These are phyloP conservation scores for Pulveroboletus frians DNA, from an alignment of 768 basidiomycete genomes.

Conservation along the genomic window DNA sequence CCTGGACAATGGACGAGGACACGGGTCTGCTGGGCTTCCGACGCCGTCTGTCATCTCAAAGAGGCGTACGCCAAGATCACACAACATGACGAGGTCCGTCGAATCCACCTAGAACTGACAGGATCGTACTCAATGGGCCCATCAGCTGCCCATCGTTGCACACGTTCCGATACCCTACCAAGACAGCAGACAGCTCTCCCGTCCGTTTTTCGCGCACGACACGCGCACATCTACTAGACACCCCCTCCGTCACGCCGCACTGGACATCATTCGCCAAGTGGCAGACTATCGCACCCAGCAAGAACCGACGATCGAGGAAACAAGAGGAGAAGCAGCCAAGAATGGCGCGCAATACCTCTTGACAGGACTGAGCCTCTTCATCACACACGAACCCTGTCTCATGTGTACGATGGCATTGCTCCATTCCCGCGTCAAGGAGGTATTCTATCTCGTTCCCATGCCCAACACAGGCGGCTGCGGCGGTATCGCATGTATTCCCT, in stretches of 20 bases:
- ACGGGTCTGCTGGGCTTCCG: constrained; percentile 68
- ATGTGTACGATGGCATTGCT: constrained; percentile 97
- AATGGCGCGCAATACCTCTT: constrained; percentile 86
- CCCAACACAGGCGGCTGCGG: constrained; percentile 83
- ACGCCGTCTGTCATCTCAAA: constrained; percentile 55
- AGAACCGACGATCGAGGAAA: not conserved
- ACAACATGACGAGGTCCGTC: constrained; percentile 53
- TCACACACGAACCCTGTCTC: constrained; percentile 94
- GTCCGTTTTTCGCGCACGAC: constrained; percentile 58
- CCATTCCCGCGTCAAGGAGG: constrained; percentile 89
- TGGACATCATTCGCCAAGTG: constrained; percentile 68
- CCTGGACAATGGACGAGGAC: constrained; percentile 61
- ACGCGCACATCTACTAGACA: constrained; percentile 63
- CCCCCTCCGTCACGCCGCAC: constrained; percentile 79
- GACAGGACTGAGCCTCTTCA: constrained; percentile 78
- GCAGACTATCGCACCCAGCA: constrained; percentile 44
- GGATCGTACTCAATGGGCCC: not conserved
- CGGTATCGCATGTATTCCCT: constrained; percentile 67
- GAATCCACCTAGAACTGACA: not conserved
- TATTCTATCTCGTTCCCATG: constrained; percentile 73
- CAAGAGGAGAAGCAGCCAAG: constrained; percentile 16
- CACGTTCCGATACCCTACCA: constrained; percentile 57
- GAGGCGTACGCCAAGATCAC: constrained; percentile 44
- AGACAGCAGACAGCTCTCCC: constrained; percentile 20
- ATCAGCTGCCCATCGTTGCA: constrained; percentile 70